phyloP scores from a whole-genome alignment of 2,329 filamentous ascomycete species.

The Aureobasidium uvarum region DNA sequence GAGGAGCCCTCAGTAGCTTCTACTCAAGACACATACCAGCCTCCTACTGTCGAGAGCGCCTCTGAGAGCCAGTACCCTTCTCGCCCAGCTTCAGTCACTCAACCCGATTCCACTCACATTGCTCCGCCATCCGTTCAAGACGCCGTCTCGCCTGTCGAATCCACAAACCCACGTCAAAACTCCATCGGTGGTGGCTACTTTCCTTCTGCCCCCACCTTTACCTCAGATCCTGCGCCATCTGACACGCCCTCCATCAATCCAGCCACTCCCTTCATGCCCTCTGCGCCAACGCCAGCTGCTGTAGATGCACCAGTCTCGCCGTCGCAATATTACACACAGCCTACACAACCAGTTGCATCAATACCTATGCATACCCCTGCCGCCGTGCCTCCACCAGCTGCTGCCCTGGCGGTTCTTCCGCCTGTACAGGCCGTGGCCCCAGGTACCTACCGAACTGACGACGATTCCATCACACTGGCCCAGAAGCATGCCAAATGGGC shows the following conservation, averaged over 20 bases:
- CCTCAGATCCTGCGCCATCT: slow-evolving; percentile 40
- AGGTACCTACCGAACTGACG: slow-evolving; percentile 59
- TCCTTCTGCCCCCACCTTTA: slow-evolving; percentile 51
- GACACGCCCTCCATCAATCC: slow-evolving; percentile 41
- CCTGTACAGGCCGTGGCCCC: slow-evolving; percentile 35
- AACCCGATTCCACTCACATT: slow-evolving; percentile 29
- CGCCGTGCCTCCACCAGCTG: slow-evolving; percentile 31
- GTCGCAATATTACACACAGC: slow-evolving; percentile 31
- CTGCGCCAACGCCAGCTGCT: slow-evolving; percentile 13
- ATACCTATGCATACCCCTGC: slow-evolving; percentile 31
- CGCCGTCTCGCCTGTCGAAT: slow-evolving; percentile 49
- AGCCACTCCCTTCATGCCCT: slow-evolving; percentile 24
- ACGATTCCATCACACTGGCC: slow-evolving; percentile 69
- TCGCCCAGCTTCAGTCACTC: slow-evolving; percentile 32
- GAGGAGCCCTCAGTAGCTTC: slow-evolving; percentile 54
- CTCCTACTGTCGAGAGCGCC: slow-evolving; percentile 60
- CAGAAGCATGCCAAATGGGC: slow-evolving; percentile 98
- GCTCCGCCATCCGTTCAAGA: slow-evolving; percentile 45
- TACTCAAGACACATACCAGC: slow-evolving; percentile 32
- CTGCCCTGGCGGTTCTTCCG: slow-evolving; percentile 28
- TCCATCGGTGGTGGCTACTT: slow-evolving; percentile 61
- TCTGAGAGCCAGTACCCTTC: slow-evolving; percentile 56
- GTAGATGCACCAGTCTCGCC: slow-evolving; percentile 30
- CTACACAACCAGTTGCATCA: slow-evolving; percentile 32
- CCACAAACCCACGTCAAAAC: slow-evolving; percentile 41